Evolutionary conservation across 139 green algal species (phyloP).

Genomic region (Chlorella vulgaris): DNA sequence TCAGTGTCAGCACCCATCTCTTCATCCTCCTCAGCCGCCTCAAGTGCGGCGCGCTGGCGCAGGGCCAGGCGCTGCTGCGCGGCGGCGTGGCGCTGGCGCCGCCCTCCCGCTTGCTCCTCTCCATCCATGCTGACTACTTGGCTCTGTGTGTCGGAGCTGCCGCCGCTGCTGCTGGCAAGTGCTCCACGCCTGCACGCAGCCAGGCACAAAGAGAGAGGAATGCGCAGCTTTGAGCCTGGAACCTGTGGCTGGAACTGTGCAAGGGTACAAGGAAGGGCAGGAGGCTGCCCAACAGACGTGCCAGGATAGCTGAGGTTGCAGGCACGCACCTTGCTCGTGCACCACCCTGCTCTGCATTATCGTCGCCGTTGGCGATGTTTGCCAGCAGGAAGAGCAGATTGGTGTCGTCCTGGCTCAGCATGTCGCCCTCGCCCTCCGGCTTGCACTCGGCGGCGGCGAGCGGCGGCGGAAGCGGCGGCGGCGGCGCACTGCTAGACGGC

Average conservation of each 20-base stretch:
- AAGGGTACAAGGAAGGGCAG: background rate
- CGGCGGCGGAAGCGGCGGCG: no score
- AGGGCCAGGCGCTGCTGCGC: background rate
- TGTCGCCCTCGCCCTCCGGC: no score
- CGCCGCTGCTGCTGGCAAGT: slow-evolving; percentile 11
- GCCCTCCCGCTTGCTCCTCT: background rate
- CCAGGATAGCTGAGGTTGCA: background rate
- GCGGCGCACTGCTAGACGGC: no score
- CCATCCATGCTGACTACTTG: background rate
- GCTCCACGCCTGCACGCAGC: background rate
- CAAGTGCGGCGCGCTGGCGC: background rate
- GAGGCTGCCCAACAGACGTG: background rate
- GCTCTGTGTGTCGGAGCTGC: slow-evolving; percentile 17
- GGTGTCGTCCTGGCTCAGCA: background rate
- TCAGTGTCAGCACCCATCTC: background rate
- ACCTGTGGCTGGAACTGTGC: background rate
- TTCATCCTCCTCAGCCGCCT: background rate
- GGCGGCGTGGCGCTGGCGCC: background rate
- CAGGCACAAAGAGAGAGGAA: background rate
- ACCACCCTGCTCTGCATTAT: background rate
- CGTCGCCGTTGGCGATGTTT: background rate
- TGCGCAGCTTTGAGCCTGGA: background rate
- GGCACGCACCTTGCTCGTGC: background rate
- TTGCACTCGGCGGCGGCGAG: no score
- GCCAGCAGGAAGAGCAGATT: background rate